Conservation (phyloP, 306 rosid genomes). For the Vicia faba region DNA sequence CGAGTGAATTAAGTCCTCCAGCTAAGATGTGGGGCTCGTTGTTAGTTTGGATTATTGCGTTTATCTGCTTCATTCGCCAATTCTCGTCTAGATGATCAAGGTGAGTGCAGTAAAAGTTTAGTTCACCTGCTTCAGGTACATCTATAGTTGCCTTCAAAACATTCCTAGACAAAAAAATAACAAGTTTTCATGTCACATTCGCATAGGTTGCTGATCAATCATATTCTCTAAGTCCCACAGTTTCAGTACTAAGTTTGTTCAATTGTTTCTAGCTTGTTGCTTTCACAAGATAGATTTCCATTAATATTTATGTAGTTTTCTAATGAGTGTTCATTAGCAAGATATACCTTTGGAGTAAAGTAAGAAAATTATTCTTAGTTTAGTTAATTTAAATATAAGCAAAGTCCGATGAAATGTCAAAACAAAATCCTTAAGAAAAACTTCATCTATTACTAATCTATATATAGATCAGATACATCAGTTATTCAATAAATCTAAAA, state of each 20-base stretch:
- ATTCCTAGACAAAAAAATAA: slow-evolving; percentile 59
- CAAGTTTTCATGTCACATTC: slow-evolving; percentile 34
- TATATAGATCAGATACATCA: no score
- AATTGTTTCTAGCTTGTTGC: neutral
- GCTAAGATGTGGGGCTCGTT: slow-evolving; percentile 80
- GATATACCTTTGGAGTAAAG: slow-evolving; percentile 20
- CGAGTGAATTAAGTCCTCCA: slow-evolving; percentile 88
- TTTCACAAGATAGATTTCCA: neutral
- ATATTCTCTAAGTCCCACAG: neutral
- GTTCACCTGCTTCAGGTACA: slow-evolving; percentile 82
- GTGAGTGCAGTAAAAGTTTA: slow-evolving; percentile 82
- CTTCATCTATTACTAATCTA: no score
- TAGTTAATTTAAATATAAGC: neutral
- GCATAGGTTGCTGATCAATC: slow-evolving; percentile 32
- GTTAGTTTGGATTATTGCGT: slow-evolving; percentile 73
- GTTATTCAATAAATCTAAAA: no score
- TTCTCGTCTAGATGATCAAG: slow-evolving; percentile 95
- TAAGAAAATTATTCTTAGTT: neutral
- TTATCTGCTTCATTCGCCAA: slow-evolving; percentile 97
- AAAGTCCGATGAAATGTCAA: no score
- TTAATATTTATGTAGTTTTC: neutral
- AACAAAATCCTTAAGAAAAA: no score
- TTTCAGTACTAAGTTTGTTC: slow-evolving; percentile 24
- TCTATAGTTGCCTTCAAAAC: slow-evolving; percentile 90
- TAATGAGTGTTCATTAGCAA: slow-evolving; percentile 25